phyloP scores from a whole-genome alignment of 345 rosid species.

The Brassica napus region DNA sequence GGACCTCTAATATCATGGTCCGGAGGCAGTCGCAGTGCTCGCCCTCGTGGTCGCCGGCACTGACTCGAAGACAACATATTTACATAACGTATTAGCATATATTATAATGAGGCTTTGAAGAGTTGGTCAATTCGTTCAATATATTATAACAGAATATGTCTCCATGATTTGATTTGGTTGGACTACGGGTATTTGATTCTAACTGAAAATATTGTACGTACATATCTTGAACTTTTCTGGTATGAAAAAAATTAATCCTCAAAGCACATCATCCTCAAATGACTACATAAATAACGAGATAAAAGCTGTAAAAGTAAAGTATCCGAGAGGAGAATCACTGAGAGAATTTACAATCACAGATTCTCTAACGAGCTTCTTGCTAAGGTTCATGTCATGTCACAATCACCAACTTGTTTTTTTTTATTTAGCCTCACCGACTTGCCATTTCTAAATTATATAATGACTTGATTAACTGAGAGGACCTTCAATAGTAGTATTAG shows the following conservation, averaged over 20 bases:
- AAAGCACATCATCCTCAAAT: not conserved
- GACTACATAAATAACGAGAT: not conserved
- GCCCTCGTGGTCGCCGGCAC: too few species aligned
- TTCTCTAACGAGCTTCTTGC: constrained; percentile 19
- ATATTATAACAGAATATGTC: too few species aligned
- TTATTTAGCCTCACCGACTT: constrained; percentile 30
- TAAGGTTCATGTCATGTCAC: constrained; percentile 37
- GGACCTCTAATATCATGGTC: too few species aligned
- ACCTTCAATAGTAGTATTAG: too few species aligned
- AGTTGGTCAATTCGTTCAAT: not conserved
- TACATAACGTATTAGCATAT: not conserved
- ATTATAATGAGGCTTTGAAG: not conserved
- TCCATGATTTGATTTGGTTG: not conserved
- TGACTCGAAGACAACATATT: not conserved
- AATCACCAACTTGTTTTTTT: constrained; percentile 20
- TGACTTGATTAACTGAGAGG: not conserved
- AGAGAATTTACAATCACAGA: constrained; percentile 23
- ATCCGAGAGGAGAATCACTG: not conserved
- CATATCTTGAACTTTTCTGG: too few species aligned
- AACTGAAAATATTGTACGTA: too few species aligned
- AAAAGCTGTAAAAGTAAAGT: not conserved
- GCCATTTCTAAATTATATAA: constrained; percentile 1
- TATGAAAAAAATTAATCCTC: too few species aligned
- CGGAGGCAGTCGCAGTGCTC: too few species aligned
- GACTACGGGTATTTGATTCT: too few species aligned